These are phyloP conservation scores for Penicillium sp. DNA, from an alignment of 2,329 filamentous ascomycete species.

Conservation along the genomic window DNA sequence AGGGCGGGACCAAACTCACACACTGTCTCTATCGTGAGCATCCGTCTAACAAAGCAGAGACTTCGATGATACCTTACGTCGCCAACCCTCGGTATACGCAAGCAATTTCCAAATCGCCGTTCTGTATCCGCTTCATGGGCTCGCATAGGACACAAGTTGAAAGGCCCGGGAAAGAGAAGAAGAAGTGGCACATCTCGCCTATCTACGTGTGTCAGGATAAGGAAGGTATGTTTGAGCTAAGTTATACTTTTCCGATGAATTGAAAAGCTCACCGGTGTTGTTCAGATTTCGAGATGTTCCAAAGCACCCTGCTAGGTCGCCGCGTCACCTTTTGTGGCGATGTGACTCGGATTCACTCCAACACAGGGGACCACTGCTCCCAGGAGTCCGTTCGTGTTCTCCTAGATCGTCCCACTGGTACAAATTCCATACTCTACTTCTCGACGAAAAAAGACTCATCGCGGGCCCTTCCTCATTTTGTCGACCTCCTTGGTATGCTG, in stretches of 20 bases:
- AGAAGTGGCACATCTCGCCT: background rate
- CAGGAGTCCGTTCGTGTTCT: constrained; percentile 17
- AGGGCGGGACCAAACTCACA: constrained; percentile 3
- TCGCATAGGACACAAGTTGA: constrained; percentile 10
- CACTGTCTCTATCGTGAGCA: constrained; percentile 6
- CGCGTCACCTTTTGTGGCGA: constrained; percentile 10
- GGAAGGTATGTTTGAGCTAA: background rate
- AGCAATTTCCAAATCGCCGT: background rate
- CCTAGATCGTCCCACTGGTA: constrained; percentile 3
- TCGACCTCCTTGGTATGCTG: constrained; percentile 9
- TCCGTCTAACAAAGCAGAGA: background rate
- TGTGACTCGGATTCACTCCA: constrained; percentile 10
- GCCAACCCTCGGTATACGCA: background rate
- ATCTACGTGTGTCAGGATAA: constrained; percentile 11
- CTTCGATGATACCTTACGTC: constrained; percentile 15
- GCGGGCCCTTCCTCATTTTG: background rate
- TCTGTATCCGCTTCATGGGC: constrained; percentile 13
- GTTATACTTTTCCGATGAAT: background rate
- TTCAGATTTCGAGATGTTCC: constrained; percentile 17
- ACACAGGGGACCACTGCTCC: constrained; percentile 10
- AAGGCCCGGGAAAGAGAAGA: background rate
- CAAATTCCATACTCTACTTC: constrained; percentile 8
- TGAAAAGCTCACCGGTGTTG: background rate
- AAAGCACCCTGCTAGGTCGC: constrained; percentile 7
- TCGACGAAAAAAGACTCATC: constrained; percentile 3